These are phyloP conservation scores for Puccinia triticina DNA, from an alignment of 1,284 basidiomycete genomes.

Conservation along the genomic window DNA sequence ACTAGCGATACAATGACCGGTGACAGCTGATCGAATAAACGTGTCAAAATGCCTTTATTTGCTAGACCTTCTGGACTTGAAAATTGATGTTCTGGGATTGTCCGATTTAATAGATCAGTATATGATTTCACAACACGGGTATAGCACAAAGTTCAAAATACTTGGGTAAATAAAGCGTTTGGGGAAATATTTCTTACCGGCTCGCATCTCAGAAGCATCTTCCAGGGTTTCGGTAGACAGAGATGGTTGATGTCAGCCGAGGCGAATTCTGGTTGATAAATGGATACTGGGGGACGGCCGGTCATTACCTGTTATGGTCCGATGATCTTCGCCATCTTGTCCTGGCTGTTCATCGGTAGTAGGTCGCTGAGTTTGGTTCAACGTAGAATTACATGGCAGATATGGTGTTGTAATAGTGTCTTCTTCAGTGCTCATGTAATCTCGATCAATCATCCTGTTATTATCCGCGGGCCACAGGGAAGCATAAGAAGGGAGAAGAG, in stretches of 20 bases:
- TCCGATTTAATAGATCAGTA: not conserved
- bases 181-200: not conserved
- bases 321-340: not conserved
- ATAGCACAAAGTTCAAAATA: not conserved
- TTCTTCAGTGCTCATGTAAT: not conserved
- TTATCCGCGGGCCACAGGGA: too few relatives aligned
- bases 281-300: not conserved
- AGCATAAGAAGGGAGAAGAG: not conserved
- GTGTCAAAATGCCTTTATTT: not conserved
- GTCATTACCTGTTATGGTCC: slow-evolving; percentile 1
- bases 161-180: not conserved
- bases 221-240: not conserved
- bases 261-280: not conserved
- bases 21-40: not conserved
- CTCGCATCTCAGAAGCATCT: not conserved
- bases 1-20: slow-evolving; percentile 30
- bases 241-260: not conserved
- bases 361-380: not conserved
- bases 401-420: not conserved
- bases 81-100: not conserved
- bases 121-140: not conserved
- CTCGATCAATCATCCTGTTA: slow-evolving; percentile 23
- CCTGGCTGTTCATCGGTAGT: not conserved
- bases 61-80: not conserved
- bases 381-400: not conserved